A percentile compares a stretch with the other conserved stretches of the same genome.
Conservation (phyloP, 2,329 filamentous ascomycete species). For the Blastomyces parvus region DNA sequence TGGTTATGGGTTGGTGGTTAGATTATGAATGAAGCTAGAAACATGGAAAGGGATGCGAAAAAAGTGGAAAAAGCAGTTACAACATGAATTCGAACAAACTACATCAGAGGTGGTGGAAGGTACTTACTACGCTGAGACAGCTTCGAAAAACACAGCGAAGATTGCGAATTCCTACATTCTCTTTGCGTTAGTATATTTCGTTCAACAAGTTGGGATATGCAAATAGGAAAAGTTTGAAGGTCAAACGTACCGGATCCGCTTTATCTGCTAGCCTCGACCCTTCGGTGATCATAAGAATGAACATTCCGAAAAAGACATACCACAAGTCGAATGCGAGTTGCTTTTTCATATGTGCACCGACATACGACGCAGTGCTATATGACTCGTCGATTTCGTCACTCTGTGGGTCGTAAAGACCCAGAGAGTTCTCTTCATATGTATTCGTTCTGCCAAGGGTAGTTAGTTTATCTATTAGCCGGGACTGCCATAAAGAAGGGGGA, state of each 20-base stretch:
- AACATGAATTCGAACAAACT: not conserved
- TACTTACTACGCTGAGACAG: conserved; percentile 31
- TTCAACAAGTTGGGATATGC: not conserved
- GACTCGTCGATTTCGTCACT: conserved; percentile 18
- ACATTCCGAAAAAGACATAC: conserved; percentile 52
- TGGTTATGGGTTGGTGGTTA: conserved; percentile 9
- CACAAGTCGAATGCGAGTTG: conserved; percentile 57
- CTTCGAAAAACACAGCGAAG: conserved; percentile 32
- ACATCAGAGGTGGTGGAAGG: not conserved
- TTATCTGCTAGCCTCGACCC: conserved; percentile 19
- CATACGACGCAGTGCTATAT: conserved; percentile 27
- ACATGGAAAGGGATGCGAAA: not conserved
- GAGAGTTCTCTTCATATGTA: conserved; percentile 56
- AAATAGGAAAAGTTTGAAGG: not conserved
- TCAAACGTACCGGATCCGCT: conserved; percentile 16
- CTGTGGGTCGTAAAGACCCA: conserved; percentile 45
- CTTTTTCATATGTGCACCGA: conserved; percentile 47
- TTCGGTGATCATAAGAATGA: conserved; percentile 44
- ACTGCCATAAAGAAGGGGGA: not conserved
- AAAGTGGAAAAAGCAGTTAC: not conserved
- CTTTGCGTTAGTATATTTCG: not conserved
- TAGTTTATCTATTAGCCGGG: not conserved
- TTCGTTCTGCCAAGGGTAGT: conserved; percentile 36
- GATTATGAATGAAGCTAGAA: not conserved
- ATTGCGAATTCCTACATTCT: conserved; percentile 1